Conservation (phyloP, 305 asterid species). For the Caryopteris hybrid region DNA sequence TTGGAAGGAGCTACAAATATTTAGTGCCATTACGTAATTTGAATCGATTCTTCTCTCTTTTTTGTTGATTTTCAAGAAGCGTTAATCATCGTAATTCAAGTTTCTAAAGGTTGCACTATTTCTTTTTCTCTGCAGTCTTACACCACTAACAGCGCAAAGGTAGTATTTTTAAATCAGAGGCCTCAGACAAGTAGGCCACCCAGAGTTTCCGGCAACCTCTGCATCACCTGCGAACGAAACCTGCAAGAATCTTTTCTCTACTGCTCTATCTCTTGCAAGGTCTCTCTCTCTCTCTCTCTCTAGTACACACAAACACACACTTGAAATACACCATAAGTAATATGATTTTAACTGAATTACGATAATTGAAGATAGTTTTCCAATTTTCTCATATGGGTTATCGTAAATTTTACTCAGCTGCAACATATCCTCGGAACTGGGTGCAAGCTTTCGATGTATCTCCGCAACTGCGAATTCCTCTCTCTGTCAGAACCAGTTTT, state of each 20-base stretch:
- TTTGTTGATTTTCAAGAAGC: too few species aligned
- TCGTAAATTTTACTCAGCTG: slow-evolving; percentile 33
- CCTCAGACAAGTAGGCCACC: slow-evolving; percentile 41
- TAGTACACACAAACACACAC: background rate
- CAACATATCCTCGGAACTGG: slow-evolving; percentile 43
- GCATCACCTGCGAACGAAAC: slow-evolving; percentile 58
- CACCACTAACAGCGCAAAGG: slow-evolving; percentile 71
- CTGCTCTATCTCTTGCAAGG: slow-evolving; percentile 93
- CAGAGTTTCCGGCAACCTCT: slow-evolving; percentile 43
- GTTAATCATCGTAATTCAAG: background rate
- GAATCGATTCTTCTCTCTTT: background rate
- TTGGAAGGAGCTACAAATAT: background rate
- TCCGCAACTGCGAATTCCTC: slow-evolving; percentile 39
- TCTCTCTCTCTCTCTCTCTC: slow-evolving; percentile 11
- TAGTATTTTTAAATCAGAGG: slow-evolving; percentile 64
- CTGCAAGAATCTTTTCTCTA: slow-evolving; percentile 55
- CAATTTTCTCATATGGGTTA: slow-evolving; percentile 12
- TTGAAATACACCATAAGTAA: background rate
- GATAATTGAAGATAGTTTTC: background rate
- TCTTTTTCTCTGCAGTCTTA: slow-evolving; percentile 42
- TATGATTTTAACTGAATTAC: background rate
- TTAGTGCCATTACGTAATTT: background rate
- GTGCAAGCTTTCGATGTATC: slow-evolving; percentile 33
- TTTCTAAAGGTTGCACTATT: background rate
- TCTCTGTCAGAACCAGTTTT: slow-evolving; percentile 45